Conservation (phyloP, 306 rosid species). For the Urtica urens region DNA sequence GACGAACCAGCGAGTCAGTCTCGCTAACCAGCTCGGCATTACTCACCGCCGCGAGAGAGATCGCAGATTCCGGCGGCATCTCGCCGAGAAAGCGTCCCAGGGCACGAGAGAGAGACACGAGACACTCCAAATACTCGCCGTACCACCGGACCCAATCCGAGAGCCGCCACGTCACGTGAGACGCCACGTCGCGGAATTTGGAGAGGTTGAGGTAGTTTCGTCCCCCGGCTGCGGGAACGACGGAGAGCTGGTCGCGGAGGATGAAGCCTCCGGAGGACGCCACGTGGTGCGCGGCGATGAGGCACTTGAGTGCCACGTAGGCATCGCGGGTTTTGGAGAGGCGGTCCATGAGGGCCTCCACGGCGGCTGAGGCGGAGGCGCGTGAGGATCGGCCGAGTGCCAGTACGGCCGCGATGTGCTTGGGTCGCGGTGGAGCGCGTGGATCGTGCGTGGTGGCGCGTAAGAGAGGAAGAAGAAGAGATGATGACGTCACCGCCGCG, state of each 20-base stretch:
- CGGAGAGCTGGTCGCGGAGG: constrained; percentile 78
- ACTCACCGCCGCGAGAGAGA: constrained; percentile 24
- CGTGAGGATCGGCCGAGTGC: constrained; percentile 63
- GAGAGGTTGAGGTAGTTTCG: constrained; percentile 89
- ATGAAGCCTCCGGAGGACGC: constrained; percentile 57
- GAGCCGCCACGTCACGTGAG: constrained; percentile 49
- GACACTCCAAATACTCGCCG: constrained; percentile 48
- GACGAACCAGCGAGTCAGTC: constrained; percentile 35
- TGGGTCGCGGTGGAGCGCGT: constrained; percentile 38
- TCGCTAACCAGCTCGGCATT: constrained; percentile 37
- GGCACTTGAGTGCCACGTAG: constrained; percentile 85
- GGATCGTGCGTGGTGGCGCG: constrained; percentile 77
- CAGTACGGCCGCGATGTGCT: constrained; percentile 44
- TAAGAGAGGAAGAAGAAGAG: constrained; percentile 33
- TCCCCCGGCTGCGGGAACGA: constrained; percentile 59
- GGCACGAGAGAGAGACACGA: constrained; percentile 34
- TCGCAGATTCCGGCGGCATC: constrained; percentile 20
- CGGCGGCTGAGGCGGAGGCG: constrained; percentile 54
- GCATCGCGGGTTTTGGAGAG: constrained; percentile 56
- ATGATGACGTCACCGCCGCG: constrained; percentile 51
- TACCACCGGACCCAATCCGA: constrained; percentile 84
- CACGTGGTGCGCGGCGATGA: constrained; percentile 63
- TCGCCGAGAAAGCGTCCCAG: constrained; percentile 43
- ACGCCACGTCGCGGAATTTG: constrained; percentile 47
- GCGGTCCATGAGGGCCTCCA: constrained; percentile 73